Percentiles rank a stretch among this genome's conserved stretches.
Evolutionary conservation across 176 grass and related monocot genomes (phyloP).

Genomic region (Phyllostachys edulis): DNA sequence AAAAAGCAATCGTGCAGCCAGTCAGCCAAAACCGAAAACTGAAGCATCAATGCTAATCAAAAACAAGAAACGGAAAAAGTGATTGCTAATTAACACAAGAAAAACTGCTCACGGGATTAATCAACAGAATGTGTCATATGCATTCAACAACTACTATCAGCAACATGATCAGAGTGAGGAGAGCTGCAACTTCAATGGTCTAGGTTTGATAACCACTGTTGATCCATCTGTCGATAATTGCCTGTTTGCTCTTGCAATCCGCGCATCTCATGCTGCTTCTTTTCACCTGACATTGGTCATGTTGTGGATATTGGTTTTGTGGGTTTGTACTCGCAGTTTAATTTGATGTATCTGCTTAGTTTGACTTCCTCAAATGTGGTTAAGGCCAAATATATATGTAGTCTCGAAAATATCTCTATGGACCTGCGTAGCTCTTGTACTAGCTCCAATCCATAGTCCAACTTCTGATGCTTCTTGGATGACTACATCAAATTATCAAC

Average conservation of each 20-base stretch:
- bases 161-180: slow-evolving; percentile 72
- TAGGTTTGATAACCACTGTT: slow-evolving; percentile 85
- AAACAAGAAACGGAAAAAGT: too few species aligned
- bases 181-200: slow-evolving; percentile 68
- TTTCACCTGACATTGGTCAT: slow-evolving; percentile 22
- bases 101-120: too few species aligned
- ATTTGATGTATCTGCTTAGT: slow-evolving; percentile 1
- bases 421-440: too few species aligned
- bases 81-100: too few species aligned
- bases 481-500: too few species aligned
- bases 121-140: slow-evolving; percentile 88
- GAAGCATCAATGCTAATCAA: too few species aligned
- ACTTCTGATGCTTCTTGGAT: too few species aligned
- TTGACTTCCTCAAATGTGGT: background rate
- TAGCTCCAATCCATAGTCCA: too few species aligned
- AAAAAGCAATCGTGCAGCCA: too few species aligned
- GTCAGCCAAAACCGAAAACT: too few species aligned
- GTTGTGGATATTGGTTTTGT: slow-evolving; percentile 28
- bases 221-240: slow-evolving; percentile 83
- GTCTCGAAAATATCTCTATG: too few species aligned
- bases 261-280: slow-evolving; percentile 46
- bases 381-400: background rate
- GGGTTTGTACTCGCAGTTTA: slow-evolving; percentile 13
- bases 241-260: slow-evolving; percentile 63
- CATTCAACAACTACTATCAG: slow-evolving; percentile 93